Evolutionary conservation across 2,329 filamentous ascomycete genomes (phyloP), one percentile per base, ranked within the genome.

Genomic region (Lanzia echinophila): DNA sequence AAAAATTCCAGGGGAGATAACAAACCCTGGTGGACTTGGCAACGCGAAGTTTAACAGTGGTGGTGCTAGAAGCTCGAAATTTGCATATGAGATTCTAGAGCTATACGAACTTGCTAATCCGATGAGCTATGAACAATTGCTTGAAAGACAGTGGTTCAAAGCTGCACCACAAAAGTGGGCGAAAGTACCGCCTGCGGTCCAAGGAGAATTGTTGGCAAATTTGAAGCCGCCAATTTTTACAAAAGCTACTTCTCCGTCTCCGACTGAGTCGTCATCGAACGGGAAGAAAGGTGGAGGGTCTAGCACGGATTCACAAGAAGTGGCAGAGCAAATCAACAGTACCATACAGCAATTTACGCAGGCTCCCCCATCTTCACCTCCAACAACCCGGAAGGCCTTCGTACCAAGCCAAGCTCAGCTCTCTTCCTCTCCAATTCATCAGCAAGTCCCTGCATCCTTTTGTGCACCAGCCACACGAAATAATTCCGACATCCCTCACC

Each of bases 41-140:
- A 82, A 81, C 55, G 67, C 62, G 2, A 75, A 78, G 11, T 83
- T 68, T 46, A 64, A 66, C 32, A 43, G 50, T 13, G 60, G 57
- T 28, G 36, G 53, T 10, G 45, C 13, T 6, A 47, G 46, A 13
- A 50, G 31, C 6, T 55, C 55, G 2, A 60, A 57, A 55, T 55
- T 49, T 56, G 79, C 77, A 3, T 79, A 82, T 61, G 75, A 78
- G 60, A 70, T 82, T 43, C 59, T 73, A 20, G 73, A 84, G 60
- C 72, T 86, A 1, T 86, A 84, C 62, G 74, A 82, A 65, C 73
- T 86, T 24, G 83, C 84, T 61, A 77, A 85, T 63, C 78, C 82
- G 0, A 71, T 82, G 1, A 68, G 74, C 0, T 68, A 80, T 1
- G 68, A 71, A 0, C 70, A 75, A 50, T 79, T 85, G 71, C 74